phyloP scores from a whole-genome alignment of 1,284 basidiomycete genomes.

The Hemileia vastatrix region DNA sequence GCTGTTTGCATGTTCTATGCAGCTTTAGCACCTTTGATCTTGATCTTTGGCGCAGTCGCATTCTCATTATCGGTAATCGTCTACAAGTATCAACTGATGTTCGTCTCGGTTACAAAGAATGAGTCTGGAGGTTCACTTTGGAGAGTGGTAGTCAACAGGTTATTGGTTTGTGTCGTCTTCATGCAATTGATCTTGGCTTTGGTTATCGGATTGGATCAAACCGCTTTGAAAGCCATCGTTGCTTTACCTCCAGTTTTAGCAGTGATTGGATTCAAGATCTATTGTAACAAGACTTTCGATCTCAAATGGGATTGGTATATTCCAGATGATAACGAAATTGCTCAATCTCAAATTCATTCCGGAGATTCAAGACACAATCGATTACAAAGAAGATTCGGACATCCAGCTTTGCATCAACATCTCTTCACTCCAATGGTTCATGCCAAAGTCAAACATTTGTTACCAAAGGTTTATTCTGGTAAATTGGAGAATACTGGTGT shows the following conservation, averaged over 20 bases:
- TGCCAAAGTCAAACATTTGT: slow-evolving; percentile 65
- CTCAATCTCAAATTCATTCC: slow-evolving; percentile 60
- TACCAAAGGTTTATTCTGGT: slow-evolving; percentile 49
- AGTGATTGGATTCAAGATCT: slow-evolving; percentile 68
- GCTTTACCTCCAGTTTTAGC: slow-evolving; percentile 46
- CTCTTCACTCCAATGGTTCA: slow-evolving; percentile 80
- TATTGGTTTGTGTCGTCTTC: slow-evolving; percentile 36
- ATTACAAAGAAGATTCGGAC: slow-evolving; percentile 70
- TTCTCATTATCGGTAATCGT: no score
- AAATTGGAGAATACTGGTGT: slow-evolving; percentile 60
- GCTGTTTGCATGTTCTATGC: slow-evolving; percentile 53
- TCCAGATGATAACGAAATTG: slow-evolving; percentile 61
- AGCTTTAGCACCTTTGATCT: slow-evolving; percentile 75
- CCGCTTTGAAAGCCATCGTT: slow-evolving; percentile 12
- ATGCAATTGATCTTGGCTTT: slow-evolving; percentile 42
- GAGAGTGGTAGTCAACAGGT: slow-evolving; percentile 35
- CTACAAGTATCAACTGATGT: slow-evolving; percentile 44
- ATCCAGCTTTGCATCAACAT: slow-evolving; percentile 67
- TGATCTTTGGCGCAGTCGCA: slow-evolving; percentile 56
- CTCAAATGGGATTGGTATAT: no score
- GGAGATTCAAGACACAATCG: slow-evolving; percentile 59
- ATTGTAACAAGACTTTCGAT: slow-evolving; percentile 61
- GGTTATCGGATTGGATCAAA: no score
- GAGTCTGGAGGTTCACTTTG: slow-evolving; percentile 42
- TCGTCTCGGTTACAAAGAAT: slow-evolving; percentile 40